phyloP scores from a whole-genome alignment of 257 asterid genomes.

The Paulownia fortunei region DNA sequence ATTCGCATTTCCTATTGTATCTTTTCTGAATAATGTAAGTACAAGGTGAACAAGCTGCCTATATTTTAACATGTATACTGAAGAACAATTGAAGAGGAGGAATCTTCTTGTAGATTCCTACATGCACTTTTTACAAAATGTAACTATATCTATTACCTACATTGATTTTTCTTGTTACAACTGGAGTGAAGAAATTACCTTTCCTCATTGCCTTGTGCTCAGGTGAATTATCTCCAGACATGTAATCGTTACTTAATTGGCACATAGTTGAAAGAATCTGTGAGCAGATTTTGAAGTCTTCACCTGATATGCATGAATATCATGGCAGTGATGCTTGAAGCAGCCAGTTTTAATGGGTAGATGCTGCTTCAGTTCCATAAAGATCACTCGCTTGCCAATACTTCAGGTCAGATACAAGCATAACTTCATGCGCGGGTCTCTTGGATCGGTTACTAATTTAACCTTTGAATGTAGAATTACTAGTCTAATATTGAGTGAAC shows the following conservation, averaged over 20 bases:
- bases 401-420: too few relatives aligned
- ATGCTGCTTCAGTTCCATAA: too few relatives aligned
- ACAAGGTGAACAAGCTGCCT: not conserved
- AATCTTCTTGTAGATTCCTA: not conserved
- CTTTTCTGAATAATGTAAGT: not conserved
- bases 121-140: not conserved
- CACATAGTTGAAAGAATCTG: too few relatives aligned
- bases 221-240: not conserved
- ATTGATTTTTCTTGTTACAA: not conserved
- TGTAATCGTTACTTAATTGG: not conserved
- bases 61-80: not conserved
- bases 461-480: too few relatives aligned
- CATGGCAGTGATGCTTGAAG: too few relatives aligned
- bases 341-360: too few relatives aligned
- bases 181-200: not conserved
- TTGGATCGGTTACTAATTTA: too few relatives aligned
- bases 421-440: too few relatives aligned
- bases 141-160: not conserved
- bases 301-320: too few relatives aligned
- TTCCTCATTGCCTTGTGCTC: not conserved
- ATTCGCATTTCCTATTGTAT: not conserved
- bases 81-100: not conserved
- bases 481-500: too few relatives aligned
- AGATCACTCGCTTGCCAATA: too few relatives aligned
- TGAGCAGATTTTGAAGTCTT: too few relatives aligned